Conservation (phyloP, 495 filamentous ascomycete genomes). For the Penicilliopsis zonata region DNA sequence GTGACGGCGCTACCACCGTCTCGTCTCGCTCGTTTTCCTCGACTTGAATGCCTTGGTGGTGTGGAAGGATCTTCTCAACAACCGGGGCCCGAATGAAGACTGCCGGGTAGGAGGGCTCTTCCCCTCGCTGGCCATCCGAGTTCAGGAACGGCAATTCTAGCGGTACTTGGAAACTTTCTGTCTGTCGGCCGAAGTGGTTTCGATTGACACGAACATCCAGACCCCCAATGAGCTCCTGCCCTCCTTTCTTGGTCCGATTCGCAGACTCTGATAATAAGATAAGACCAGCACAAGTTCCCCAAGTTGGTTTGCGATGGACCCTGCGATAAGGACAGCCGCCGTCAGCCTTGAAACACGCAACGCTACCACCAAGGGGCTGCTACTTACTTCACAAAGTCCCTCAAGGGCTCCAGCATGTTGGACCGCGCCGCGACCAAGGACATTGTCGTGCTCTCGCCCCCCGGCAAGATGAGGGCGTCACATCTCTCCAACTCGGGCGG, state of each 20-base stretch:
- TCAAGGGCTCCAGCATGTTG: constrained; percentile 68
- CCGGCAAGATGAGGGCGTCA: constrained; percentile 80
- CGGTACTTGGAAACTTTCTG: constrained; percentile 79
- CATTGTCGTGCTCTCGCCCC: constrained; percentile 91
- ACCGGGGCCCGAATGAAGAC: constrained; percentile 94
- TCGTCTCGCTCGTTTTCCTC: constrained; percentile 39
- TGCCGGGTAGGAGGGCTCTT: constrained; percentile 49
- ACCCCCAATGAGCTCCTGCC: constrained; percentile 88
- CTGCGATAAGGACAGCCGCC: constrained; percentile 8
- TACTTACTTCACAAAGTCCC: constrained; percentile 87
- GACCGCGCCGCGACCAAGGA: constrained; percentile 75
- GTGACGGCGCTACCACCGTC: constrained; percentile 57
- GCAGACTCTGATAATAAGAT: constrained; percentile 86
- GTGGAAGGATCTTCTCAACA: constrained; percentile 68
- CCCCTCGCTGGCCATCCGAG: constrained; percentile 11
- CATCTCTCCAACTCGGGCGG: constrained; percentile 55
- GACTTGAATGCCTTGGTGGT: constrained; percentile 36
- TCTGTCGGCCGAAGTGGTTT: constrained; percentile 94
- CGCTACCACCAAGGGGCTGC: neutral
- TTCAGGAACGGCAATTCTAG: constrained; percentile 63
- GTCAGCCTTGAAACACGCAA: constrained; percentile 8
- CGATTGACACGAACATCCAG: constrained; percentile 82
- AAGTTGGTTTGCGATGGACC: constrained; percentile 62
- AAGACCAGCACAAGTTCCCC: constrained; percentile 93
- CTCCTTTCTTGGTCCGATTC: constrained; percentile 77